phyloP scores from a whole-genome alignment of 176 grass and related monocot species.

The Musa acuminata region DNA sequence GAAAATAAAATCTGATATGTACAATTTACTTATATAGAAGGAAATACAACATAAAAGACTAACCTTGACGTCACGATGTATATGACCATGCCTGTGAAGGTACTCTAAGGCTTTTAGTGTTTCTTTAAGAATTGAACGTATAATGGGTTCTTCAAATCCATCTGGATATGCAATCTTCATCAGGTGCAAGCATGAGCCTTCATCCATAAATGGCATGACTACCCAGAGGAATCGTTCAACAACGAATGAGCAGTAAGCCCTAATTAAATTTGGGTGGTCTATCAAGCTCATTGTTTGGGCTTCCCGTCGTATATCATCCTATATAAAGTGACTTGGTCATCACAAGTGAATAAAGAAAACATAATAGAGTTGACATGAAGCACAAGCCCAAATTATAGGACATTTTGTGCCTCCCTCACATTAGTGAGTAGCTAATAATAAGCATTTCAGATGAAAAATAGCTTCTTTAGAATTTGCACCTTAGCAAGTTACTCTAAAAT shows the following conservation, averaged over 20 bases:
- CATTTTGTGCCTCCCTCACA: not conserved
- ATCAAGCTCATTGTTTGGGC: constrained; percentile 98
- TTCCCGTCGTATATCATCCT: constrained; percentile 91
- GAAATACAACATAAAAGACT: constrained; percentile 10
- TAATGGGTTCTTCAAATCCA: constrained; percentile 84
- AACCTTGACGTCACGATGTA: constrained; percentile 98
- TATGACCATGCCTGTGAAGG: constrained; percentile 93
- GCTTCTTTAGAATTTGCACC: not conserved
- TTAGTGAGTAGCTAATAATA: not conserved
- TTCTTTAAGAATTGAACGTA: constrained; percentile 90
- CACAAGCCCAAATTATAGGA: not conserved
- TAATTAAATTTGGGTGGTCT: constrained; percentile 89
- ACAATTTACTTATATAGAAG: not conserved
- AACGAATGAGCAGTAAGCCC: constrained; percentile 82
- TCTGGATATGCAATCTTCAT: constrained; percentile 90
- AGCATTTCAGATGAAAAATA: not conserved
- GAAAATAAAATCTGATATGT: not conserved
- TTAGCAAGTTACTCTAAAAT: too few relatives aligned
- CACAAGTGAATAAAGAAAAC: not conserved
- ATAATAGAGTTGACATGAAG: not conserved
- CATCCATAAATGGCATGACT: constrained; percentile 95
- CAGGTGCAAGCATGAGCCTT: constrained; percentile 91
- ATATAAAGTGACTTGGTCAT: constrained; percentile 16
- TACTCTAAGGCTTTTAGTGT: constrained; percentile 91
- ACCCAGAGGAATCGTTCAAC: constrained; percentile 86